A percentile compares a stretch with the other conserved stretches of the same genome.
phyloP scores from a whole-genome alignment of 371 early-diverging fungal species.

The Gilbertella persicaria region DNA sequence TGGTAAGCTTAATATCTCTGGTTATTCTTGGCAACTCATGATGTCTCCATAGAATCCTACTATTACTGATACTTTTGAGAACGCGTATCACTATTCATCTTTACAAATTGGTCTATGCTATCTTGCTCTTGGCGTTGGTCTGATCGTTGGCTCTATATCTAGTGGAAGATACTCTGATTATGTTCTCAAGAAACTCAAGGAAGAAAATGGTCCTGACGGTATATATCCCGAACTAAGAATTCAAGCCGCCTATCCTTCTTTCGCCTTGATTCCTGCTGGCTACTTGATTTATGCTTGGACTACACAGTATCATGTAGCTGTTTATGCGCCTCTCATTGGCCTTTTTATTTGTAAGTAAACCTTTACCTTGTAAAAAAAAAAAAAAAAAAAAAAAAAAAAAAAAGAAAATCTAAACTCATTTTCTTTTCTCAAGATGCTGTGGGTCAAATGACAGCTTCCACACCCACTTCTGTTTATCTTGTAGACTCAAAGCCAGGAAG shows the following conservation, averaged over 20 bases:
- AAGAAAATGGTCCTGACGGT: conserved; percentile 5
- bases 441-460: conserved; percentile 39
- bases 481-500: conserved; percentile 58
- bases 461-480: conserved; percentile 52
- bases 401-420: background rate
- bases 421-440: conserved; percentile 25
- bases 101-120: conserved; percentile 48
- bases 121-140: conserved; percentile 49
- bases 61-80: conserved; percentile 40
- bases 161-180: conserved; percentile 53
- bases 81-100: conserved; percentile 31
- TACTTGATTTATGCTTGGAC: conserved; percentile 59
- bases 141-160: conserved; percentile 45
- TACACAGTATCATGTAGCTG: conserved; percentile 31
- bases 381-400: background rate
- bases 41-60: conserved; percentile 37
- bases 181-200: conserved; percentile 32
- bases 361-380: background rate
- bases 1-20: conserved; percentile 13
- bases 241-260: conserved; percentile 44
- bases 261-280: conserved; percentile 52
- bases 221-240: conserved; percentile 46
- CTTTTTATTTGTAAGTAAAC: conserved; percentile 51
- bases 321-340: conserved; percentile 52
- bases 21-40: background rate